Conservation (phyloP, 352 stramenopile species). For the Phytopythium oedochilum region DNA sequence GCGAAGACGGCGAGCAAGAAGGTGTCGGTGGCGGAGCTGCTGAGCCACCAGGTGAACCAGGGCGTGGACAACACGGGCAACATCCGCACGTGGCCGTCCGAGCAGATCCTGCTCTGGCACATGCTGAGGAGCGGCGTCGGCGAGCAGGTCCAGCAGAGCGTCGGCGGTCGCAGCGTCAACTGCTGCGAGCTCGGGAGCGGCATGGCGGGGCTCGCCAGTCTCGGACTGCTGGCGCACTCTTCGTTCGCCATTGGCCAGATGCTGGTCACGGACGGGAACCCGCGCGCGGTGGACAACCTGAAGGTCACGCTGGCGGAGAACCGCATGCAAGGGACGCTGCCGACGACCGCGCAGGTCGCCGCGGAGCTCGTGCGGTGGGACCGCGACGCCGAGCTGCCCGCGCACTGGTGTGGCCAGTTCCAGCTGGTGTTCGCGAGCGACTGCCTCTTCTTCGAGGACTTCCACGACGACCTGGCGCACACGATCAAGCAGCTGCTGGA, state of each 20-base stretch:
- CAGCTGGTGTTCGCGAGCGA: slow-evolving; percentile 81
- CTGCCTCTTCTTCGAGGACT: slow-evolving; percentile 86
- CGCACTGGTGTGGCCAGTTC: slow-evolving; percentile 42
- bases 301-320: slow-evolving; percentile 60
- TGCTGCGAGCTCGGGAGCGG: slow-evolving; percentile 73
- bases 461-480: slow-evolving; percentile 69
- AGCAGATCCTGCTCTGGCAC: slow-evolving; percentile 67
- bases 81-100: slow-evolving; percentile 81
- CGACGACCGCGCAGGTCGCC: slow-evolving; percentile 4
- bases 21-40: slow-evolving; percentile 55
- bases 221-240: slow-evolving; percentile 54
- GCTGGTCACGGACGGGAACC: slow-evolving; percentile 76
- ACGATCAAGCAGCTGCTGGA: slow-evolving; percentile 59
- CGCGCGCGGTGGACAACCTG: slow-evolving; percentile 61
- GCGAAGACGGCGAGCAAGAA: slow-evolving; percentile 28
- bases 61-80: slow-evolving; percentile 88
- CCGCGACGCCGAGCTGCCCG: slow-evolving; percentile 22
- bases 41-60: slow-evolving; percentile 73
- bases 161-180: slow-evolving; percentile 11
- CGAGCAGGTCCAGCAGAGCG: slow-evolving; percentile 14
- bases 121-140: slow-evolving; percentile 40
- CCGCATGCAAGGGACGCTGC: slow-evolving; percentile 15
- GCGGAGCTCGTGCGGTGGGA: slow-evolving; percentile 71
- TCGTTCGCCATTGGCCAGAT: slow-evolving; percentile 32
- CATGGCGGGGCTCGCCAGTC: slow-evolving; percentile 69